Base-by-base conservation (phyloP, 1,284 basidiomycete genomes). In the Calocybe gambosa region DNA sequence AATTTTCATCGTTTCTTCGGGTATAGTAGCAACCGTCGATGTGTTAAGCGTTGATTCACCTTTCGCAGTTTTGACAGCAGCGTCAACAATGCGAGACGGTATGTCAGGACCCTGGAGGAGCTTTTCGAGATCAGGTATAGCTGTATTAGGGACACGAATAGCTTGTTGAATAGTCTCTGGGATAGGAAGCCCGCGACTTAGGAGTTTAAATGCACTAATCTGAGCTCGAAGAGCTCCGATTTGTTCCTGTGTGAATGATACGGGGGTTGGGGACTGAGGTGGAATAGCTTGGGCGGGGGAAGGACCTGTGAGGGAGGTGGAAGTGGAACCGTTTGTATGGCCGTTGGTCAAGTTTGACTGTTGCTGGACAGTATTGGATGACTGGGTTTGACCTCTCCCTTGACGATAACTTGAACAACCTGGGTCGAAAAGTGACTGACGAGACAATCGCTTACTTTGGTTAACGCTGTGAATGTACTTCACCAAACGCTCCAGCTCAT, bases 181-280 rank as follows among this genome's bases (percentile, higher is more conserved):
- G 33, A 98, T 73, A 3, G 93, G 85, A 29, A 85, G 65, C 42
- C 91, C 90, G 20, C 85, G 81, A 16, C 77, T 75, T 51, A 98
- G 77, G 50, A 87, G 79, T 61, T 92, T 92, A 73, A 88, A 96
- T 0, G 94, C 91, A 48, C 85, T 78, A 38, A 98, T 91, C 62
- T 99, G 95, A 0, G 87, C 81, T 44, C 89, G 82, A 33, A 98
- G 80, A 20, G 89, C 82, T 36, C 77, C 78, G 45, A 96, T 85
- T 62, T 97, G 94, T 45, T 89, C 87, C 0, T 70, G 72, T 1
- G 88, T 88, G 65, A 98, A 91, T 3, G 85, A 82, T n/a, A 87
- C 76, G 21, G 85, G 83, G 0, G 80, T 80, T 38, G 77, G 62
- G 58, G 77, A 64, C 36, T 66, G 58, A 26, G 61, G 55, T 18